These are phyloP conservation scores for Lodderomyces jiufengensis DNA, from an alignment of 1,139 yeast species.

Conservation along the genomic window DNA sequence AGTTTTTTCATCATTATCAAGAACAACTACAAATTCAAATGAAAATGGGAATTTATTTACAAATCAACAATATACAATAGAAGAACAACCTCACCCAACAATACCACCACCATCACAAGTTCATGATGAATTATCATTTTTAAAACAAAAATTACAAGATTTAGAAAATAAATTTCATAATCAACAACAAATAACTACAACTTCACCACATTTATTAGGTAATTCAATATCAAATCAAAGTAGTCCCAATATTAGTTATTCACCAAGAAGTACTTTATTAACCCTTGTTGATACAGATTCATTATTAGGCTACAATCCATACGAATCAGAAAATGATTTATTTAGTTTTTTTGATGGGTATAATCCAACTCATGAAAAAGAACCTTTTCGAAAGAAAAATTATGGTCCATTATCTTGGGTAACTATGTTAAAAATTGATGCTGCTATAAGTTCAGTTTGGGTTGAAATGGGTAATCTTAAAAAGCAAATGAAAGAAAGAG, in stretches of 20 bases:
- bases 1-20: constrained; percentile 7
- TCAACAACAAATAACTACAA: constrained; percentile 1
- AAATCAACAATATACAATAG: neutral
- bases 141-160: constrained; percentile 17
- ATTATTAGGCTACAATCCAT: constrained; percentile 13
- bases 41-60: no score
- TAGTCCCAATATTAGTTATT: neutral
- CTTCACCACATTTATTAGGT: neutral
- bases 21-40: neutral
- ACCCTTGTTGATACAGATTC: constrained; percentile 5
- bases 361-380: constrained; percentile 23
- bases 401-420: constrained; percentile 39
- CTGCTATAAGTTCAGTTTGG: constrained; percentile 18
- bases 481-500: constrained; percentile 7
- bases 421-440: constrained; percentile 27
- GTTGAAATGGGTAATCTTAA: constrained; percentile 10
- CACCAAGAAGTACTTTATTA: constrained; percentile 3
- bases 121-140: constrained; percentile 16
- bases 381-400: constrained; percentile 21
- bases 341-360: constrained; percentile 34
- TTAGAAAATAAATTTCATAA: constrained; percentile 12
- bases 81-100: neutral
- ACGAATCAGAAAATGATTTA: constrained; percentile 19
- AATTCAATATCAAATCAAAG: neutral
- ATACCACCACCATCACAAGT: constrained; percentile 8